These are phyloP conservation scores for Eudorina sp. DNA, from an alignment of 139 green algal genomes.

Conservation along the genomic window DNA sequence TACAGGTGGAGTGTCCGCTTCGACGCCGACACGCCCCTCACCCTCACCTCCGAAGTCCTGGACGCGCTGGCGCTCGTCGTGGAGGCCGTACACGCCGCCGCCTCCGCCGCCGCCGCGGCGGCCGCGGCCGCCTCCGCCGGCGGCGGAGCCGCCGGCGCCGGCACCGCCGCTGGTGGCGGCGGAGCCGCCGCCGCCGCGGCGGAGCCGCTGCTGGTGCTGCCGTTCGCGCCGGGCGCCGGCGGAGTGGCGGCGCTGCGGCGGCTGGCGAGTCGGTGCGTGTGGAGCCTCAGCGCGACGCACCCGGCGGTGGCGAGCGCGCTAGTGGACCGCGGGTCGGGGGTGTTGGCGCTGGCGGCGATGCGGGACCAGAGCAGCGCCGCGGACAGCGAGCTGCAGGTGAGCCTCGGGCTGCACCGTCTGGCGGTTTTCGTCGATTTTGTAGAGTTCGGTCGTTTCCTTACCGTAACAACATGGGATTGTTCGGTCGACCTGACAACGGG, in stretches of 20 bases:
- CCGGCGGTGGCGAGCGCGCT: constrained; percentile 37
- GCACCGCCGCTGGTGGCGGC: not conserved
- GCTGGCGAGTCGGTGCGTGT: constrained; percentile 37
- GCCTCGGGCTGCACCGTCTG: no score
- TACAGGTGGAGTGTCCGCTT: constrained; percentile 52
- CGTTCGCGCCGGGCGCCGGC: constrained; percentile 1
- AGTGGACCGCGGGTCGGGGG: constrained; percentile 4
- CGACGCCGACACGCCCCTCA: constrained; percentile 45
- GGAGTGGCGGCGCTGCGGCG: constrained; percentile 28
- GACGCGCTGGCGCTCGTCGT: constrained; percentile 32
- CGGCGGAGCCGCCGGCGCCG: not conserved
- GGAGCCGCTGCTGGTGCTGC: not conserved
- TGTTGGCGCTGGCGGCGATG: constrained; percentile 34
- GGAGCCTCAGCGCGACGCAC: constrained; percentile 50
- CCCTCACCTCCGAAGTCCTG: constrained; percentile 21
- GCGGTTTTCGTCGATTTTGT: no score
- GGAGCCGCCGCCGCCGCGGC: not conserved
- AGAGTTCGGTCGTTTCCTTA: no score
- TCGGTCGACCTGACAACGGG: no score
- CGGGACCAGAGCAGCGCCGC: not conserved
- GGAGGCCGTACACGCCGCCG: not conserved
- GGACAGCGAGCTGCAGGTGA: constrained; percentile 49
- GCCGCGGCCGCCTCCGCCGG: constrained; percentile 15
- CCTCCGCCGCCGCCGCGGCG: constrained; percentile 22
- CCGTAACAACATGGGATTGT: no score